Base-by-base conservation (phyloP, 2,329 filamentous ascomycete species). In the Diaporthe citri region DNA sequence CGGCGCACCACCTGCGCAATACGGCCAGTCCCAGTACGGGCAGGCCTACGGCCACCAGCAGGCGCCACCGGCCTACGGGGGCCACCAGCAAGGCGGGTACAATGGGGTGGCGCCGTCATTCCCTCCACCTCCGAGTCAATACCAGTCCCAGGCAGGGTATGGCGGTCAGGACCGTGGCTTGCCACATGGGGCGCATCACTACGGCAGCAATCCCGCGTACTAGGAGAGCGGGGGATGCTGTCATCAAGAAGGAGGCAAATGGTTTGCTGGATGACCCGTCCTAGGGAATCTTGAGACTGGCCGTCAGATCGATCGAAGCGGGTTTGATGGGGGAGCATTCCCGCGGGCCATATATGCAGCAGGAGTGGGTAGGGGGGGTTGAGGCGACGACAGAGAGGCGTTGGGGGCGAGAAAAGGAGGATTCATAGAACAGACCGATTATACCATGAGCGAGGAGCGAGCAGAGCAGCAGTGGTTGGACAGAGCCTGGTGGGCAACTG, bases 71-170 rank as follows among this genome's bases (percentile, higher is more conserved):
- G 39, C 60, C 1, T 75, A 76, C 39, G 69, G 75, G 6, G 75
- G 76, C 17, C 74, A 77, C 6, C 66, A 74, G 41, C 75, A 79
- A n/a, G 52, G 78, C 15, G 78, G 79, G 10, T 81, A 81, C 41
- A 59, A 59, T 0, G 71, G 71, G 34, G 64, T 74, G 20, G 64
- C 75, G 15, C 66, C 77, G 1, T 77, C 78, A 9, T 81, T 78
- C 67, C 76, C 78, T 41, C 77, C 80, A 17, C 77, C 79, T 17
- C 77, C 80, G 15, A 74, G 76, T 48, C 82, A 82, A 70, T 79
- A 79, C 48, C 60, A 43, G 39, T 7, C 57, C 17, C 79, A 79
- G 22, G 74, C 73, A 12, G 75, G 74, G 62, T 71, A 66, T 76
- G 77, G 64, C 31, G 77, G 12, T 3, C 64, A 67, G 64, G 64